A percentile compares a stretch with the other conserved stretches of the same genome.
These are phyloP conservation scores for Pseudogymnoascus sp. DNA, from an alignment of 2,329 filamentous ascomycete species.

Conservation along the genomic window DNA sequence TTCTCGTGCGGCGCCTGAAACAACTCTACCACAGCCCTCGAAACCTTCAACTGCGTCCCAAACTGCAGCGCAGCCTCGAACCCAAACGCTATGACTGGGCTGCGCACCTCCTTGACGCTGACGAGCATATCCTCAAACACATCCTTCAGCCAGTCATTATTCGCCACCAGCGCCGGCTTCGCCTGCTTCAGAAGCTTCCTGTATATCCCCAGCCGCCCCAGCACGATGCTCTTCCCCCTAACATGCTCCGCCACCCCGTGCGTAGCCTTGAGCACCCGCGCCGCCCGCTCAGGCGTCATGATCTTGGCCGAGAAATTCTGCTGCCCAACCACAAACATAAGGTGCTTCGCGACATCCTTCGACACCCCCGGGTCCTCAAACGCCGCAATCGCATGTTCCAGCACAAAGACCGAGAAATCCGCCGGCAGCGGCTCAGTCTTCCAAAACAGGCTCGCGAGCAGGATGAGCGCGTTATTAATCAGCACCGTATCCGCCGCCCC, in stretches of 20 bases:
- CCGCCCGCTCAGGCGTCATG: conserved; percentile 63
- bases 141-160: conserved; percentile 73
- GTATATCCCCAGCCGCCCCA: conserved; percentile 71
- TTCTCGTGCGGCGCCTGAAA: conserved; percentile 47
- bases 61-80: conserved; percentile 60
- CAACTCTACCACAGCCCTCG: conserved; percentile 57
- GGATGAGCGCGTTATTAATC: conserved; percentile 65
- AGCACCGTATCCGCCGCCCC: conserved; percentile 58
- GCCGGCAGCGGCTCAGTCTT: conserved; percentile 62
- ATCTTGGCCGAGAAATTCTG: conserved; percentile 70
- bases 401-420: conserved; percentile 70
- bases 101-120: conserved; percentile 65
- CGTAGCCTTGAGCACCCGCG: conserved; percentile 61
- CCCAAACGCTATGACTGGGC: conserved; percentile 65
- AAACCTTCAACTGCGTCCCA: conserved; percentile 59
- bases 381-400: conserved; percentile 70
- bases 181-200: conserved; percentile 66
- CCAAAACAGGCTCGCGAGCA: conserved; percentile 70
- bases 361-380: conserved; percentile 60
- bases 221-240: conserved; percentile 71
- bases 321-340: conserved; percentile 71
- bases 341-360: conserved; percentile 69
- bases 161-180: conserved; percentile 58
- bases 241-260: conserved; percentile 65
- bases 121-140: conserved; percentile 77